A percentile compares a stretch with the other conserved stretches of the same genome.
Conservation (phyloP, 2,329 filamentous ascomycete genomes). For the Fusarium sp. region DNA sequence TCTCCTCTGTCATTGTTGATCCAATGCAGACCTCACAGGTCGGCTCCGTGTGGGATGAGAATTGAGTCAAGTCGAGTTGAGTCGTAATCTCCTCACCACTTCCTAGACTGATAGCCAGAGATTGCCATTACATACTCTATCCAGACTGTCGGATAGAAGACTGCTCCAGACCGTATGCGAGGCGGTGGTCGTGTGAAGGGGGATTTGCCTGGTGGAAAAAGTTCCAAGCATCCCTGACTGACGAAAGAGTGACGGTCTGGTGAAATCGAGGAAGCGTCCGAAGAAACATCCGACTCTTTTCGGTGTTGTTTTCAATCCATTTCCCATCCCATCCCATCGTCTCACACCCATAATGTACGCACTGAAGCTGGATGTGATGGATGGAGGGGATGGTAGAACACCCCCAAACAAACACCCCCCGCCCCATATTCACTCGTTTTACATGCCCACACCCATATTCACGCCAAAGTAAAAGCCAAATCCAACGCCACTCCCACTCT, state of each 20-base stretch:
- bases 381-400: slow-evolving; percentile 2
- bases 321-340: slow-evolving; percentile 7
- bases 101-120: slow-evolving; percentile 8
- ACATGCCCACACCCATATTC: slow-evolving; percentile 9
- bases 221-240: slow-evolving; percentile 21
- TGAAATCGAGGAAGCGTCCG: slow-evolving; percentile 12
- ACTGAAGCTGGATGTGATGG: slow-evolving; percentile 6
- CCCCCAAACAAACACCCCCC: not conserved
- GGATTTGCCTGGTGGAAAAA: slow-evolving; percentile 9
- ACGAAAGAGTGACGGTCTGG: not conserved
- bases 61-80: not conserved
- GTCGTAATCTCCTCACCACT: slow-evolving; percentile 13
- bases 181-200: slow-evolving; percentile 17
- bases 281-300: slow-evolving; percentile 18
- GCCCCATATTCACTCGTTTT: slow-evolving; percentile 1
- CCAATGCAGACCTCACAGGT: not conserved
- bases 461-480: slow-evolving; percentile 5
- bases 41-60: slow-evolving; percentile 1
- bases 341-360: slow-evolving; percentile 21
- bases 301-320: slow-evolving; percentile 32
- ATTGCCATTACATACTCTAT: slow-evolving; percentile 35
- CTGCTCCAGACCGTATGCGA: slow-evolving; percentile 34
- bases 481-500: slow-evolving; percentile 16
- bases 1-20: not conserved
- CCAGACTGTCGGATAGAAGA: slow-evolving; percentile 36